Conservation (phyloP, 805 yeast species). For the Wickerhamomyces sydowiorum region DNA sequence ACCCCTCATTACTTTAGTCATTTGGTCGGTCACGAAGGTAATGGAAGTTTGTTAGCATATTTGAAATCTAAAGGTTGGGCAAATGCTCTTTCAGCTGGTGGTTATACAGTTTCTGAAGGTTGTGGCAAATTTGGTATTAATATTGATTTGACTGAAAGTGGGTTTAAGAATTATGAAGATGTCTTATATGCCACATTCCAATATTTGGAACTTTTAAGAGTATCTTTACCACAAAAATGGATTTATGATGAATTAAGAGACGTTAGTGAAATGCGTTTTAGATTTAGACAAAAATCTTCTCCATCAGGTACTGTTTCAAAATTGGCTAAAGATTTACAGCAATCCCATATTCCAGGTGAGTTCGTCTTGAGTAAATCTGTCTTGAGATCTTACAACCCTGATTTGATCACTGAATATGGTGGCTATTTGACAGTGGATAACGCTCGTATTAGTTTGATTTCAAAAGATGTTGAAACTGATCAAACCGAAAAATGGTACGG, state of each 20-base stretch:
- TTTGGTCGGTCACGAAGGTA: constrained; percentile 87
- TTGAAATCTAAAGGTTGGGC: constrained; percentile 78
- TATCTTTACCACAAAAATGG: constrained; percentile 68
- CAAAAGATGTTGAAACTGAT: constrained; percentile 46
- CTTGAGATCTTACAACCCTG: constrained; percentile 53
- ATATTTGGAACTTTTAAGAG: constrained; percentile 58
- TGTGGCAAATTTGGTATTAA: constrained; percentile 63
- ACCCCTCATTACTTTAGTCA: constrained; percentile 75
- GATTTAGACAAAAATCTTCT: constrained; percentile 71
- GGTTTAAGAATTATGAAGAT: constrained; percentile 57
- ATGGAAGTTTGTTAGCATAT: constrained; percentile 71
- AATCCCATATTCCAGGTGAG: constrained; percentile 54
- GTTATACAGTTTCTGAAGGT: constrained; percentile 58
- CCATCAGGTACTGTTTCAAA: constrained; percentile 70
- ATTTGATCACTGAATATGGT: constrained; percentile 43
- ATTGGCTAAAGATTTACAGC: constrained; percentile 57
- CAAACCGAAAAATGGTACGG: constrained; percentile 83
- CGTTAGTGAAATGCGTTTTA: constrained; percentile 64
- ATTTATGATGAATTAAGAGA: constrained; percentile 70
- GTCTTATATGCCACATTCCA: constrained; percentile 60
- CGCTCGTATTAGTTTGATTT: constrained; percentile 50
- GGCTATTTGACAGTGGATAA: constrained; percentile 49
- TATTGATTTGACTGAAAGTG: constrained; percentile 71
- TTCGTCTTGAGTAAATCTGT: constrained; percentile 53
- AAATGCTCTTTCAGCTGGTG: constrained; percentile 69